Base-by-base conservation (phyloP, 495 filamentous ascomycete species). In the Neurospora sp. region DNA sequence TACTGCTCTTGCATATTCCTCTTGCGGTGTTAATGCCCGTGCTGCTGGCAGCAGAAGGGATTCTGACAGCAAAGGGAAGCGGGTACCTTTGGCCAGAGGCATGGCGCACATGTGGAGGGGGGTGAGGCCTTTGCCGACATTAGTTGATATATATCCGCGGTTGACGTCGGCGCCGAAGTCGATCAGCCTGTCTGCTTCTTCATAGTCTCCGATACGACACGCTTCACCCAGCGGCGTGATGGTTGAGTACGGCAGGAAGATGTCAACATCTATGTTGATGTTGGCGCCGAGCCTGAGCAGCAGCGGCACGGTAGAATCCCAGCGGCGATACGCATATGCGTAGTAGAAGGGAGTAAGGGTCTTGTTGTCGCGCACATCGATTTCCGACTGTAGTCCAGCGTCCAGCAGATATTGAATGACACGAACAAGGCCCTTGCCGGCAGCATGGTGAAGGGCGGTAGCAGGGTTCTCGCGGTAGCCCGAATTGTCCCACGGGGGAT, bases 181-280 rank as follows among this genome's bases (percentile, higher is more conserved):
- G 27, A 82, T 72, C 65, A 84, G 40, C 16, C 75, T 68, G 65
- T 79, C 74, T 35, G 78, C 81, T 2, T 74, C 79, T 0, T 73
- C 77, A 44, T 79, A 84, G 42, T 78, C 42, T 8, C 80, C 75
- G 8, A 79, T n/a, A 2, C 76, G 73, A 44, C 81, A 84, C 1
- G 81, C 80, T 61, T 84, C 79, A 4, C 81, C 80, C 16, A 84
- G 69, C n/a, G 81, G 78, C 4, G 79, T 80, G 68, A 80, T 77
- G 44, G 76, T 70, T 4, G 78, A 75, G 68, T 81, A 81, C 14
- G 79, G 79, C 18, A 81, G 76, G 69, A 75, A 81, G 53, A 81
- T 73, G 39, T 77, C 78, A 18, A 73, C 71, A 35, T 75, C 73
- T n/a, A 75, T 75, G 53, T 84, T 68, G 39, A 83, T 73, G 71